Evolutionary conservation across 768 basidiomycete genomes (phyloP), one percentile per base, ranked within the genome.

Genomic region (Calocera cornea): DNA sequence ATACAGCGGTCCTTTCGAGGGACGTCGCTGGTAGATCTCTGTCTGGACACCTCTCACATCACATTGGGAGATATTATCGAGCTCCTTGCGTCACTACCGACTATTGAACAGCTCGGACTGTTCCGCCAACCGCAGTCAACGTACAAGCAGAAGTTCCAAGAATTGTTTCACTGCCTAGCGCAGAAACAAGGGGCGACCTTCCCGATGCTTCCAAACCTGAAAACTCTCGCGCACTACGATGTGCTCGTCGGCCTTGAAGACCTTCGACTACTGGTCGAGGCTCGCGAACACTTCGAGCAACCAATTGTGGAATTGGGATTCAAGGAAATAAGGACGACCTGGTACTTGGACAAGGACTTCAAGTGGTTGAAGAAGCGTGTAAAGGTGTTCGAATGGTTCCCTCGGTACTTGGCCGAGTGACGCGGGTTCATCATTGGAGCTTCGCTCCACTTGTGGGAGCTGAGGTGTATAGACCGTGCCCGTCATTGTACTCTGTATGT

Each of bases 311-410:
- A 60, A 22, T 27, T 60, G 24, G 54, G 54, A 7, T 60, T 60
- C 54, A 60, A 60, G 54, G 54, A 60, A 8, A 14, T 60, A 3
- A 12, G 10, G 27, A 5, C 27, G 19, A 8, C 54, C 10, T 60
- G 54, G 54, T 60, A 60, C 31, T 22, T 60, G 54, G 54, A 60
- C 31, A 60, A 60, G 54, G 54, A 60, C 27, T 60, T 60, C 54
- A 60, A 60, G 31, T 60, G 54, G 54, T 33, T 60, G 36, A 38
- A 38, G 36, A 38, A 38, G 36, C 36, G 36, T 5, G 36, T 38
- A 14, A 38, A 38, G 36, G 5, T 38, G 36, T 38, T 38, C 36
- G 36, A 38, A 14, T 38, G 36, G 36, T 14, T 38, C 36, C 36
- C 36, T 38, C 36, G 36, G 36, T 38, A 38, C 14, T 14, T 38